A percentile compares a stretch with the other conserved stretches of the same genome.
Evolutionary conservation across 495 filamentous ascomycete genomes (phyloP).

Genomic region (Xanthoparmelia taractica): DNA sequence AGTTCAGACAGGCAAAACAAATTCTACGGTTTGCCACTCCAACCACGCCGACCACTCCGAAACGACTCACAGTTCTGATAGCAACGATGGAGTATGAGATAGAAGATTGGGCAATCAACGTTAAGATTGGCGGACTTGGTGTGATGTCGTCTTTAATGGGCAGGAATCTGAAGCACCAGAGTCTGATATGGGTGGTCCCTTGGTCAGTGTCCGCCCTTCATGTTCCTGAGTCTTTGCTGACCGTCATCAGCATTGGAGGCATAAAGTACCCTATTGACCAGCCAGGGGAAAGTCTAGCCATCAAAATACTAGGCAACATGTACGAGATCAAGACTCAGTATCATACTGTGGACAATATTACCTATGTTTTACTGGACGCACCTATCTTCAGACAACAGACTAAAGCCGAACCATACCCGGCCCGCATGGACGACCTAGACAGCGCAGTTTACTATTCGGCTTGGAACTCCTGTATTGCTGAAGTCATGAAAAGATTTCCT

Average conservation of each 20-base stretch:
- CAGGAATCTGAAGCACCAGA: constrained; percentile 41
- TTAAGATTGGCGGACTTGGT: constrained; percentile 45
- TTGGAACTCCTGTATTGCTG: constrained; percentile 57
- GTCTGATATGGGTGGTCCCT: constrained; percentile 47
- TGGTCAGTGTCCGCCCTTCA: too few species aligned
- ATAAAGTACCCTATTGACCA: constrained; percentile 42
- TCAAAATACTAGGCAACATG: constrained; percentile 35
- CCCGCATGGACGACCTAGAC: constrained; percentile 45
- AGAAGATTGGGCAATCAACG: constrained; percentile 43
- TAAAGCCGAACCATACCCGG: constrained; percentile 39
- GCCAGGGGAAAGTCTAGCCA: constrained; percentile 37
- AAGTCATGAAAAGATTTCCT: constrained; percentile 48
- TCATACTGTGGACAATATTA: constrained; percentile 42
- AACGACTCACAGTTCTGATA: constrained; percentile 36
- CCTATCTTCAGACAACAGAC: constrained; percentile 42
- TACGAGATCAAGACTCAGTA: constrained; percentile 42
- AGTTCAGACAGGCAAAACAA: too few species aligned
- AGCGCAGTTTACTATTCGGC: constrained; percentile 56
- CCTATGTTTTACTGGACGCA: constrained; percentile 42
- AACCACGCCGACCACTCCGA: constrained; percentile 10
- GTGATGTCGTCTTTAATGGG: constrained; percentile 47
- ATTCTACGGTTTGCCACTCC: too few species aligned
- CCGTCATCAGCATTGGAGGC: constrained; percentile 55
- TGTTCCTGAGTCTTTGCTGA: constrained; percentile 29
- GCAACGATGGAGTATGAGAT: constrained; percentile 48